Conservation (phyloP, 495 filamentous ascomycete genomes). For the Penicillium cinerascens region DNA sequence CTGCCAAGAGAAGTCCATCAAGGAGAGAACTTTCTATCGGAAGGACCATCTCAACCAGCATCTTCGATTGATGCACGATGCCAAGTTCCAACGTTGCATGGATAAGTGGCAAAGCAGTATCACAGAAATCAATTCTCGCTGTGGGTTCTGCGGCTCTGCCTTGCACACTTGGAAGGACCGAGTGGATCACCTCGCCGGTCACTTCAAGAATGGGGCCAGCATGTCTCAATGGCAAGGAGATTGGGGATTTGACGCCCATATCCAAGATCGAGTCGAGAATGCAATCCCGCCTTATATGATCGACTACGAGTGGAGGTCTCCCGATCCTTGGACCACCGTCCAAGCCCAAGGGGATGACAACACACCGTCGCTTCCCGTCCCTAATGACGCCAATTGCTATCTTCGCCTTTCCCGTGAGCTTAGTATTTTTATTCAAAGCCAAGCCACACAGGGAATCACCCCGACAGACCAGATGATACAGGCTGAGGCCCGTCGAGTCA, state of each 20-base stretch:
- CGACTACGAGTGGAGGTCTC: conserved; percentile 36
- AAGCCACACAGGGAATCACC: conserved; percentile 46
- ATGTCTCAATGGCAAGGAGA: conserved; percentile 79
- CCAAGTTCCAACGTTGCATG: conserved; percentile 67
- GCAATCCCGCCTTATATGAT: conserved; percentile 62
- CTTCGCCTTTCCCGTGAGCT: conserved; percentile 57
- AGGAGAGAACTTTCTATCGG: conserved; percentile 78
- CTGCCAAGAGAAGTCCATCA: conserved; percentile 68
- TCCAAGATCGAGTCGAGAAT: conserved; percentile 67
- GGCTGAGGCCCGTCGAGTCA: conserved; percentile 57
- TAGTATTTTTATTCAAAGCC: conserved; percentile 49
- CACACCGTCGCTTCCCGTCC: conserved; percentile 24
- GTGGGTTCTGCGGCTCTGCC: conserved; percentile 65
- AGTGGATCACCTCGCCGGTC: conserved; percentile 67
- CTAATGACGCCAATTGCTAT: conserved; percentile 42
- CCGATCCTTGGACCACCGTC: conserved; percentile 35
- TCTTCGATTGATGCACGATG: conserved; percentile 72
- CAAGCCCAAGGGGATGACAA: conserved; percentile 13
- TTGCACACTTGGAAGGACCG: conserved; percentile 71
- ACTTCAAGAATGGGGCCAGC: conserved; percentile 68
- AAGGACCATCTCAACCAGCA: conserved; percentile 90
- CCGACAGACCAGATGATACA: conserved; percentile 62
- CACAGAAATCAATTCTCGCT: conserved; percentile 67
- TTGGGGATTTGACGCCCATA: conserved; percentile 70
- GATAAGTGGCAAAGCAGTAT: conserved; percentile 73